These are phyloP conservation scores for Brassica juncea DNA, from an alignment of 345 rosid genomes.

Conservation along the genomic window DNA sequence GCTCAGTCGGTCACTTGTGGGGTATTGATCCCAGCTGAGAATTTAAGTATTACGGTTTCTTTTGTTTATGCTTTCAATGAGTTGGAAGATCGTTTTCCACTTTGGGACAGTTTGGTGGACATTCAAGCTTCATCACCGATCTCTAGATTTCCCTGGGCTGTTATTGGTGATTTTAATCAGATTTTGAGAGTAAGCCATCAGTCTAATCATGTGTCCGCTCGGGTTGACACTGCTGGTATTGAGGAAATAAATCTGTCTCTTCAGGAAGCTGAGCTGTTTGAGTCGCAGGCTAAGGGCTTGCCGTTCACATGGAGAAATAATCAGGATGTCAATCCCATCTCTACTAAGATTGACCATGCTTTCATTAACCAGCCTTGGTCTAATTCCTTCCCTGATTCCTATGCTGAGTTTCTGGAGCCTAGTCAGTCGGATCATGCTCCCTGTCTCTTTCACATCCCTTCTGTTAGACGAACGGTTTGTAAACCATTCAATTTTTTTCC, in stretches of 20 bases:
- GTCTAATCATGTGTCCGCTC: not conserved
- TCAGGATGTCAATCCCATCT: not conserved
- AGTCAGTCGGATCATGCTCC: not conserved
- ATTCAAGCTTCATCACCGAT: not conserved
- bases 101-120: not conserved
- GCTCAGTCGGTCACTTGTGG: no score
- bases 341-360: not conserved
- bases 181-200: not conserved
- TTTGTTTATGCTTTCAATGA: no score
- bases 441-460: not conserved
- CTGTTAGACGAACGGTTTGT: rapidly evolving
- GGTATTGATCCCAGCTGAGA: not conserved
- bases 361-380: not conserved
- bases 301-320: not conserved
- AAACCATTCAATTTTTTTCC: not conserved
- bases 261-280: not conserved
- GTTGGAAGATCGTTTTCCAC: not conserved
- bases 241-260: not conserved
- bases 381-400: not conserved
- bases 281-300: not conserved
- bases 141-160: not conserved
- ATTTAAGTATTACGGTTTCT: not conserved
- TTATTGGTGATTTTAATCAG: not conserved
- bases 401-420: not conserved
- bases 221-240: not conserved